Evolutionary conservation across 106 monocot species (phyloP).

Genomic region (Hemerocallis citrina): DNA sequence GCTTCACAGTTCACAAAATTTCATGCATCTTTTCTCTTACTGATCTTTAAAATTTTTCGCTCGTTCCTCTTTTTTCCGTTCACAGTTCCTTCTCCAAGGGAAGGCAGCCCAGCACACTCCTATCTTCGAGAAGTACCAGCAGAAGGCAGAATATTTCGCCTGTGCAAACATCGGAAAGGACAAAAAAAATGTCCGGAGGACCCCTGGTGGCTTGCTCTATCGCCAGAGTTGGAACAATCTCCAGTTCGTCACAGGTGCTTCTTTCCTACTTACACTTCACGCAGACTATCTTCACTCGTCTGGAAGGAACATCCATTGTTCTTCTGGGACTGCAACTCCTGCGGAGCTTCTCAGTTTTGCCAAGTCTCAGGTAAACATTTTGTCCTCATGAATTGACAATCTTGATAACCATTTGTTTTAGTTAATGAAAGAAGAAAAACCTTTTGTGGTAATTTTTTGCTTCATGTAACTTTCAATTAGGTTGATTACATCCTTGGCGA

Average conservation of each 20-base stretch:
- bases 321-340: slow-evolving; percentile 32
- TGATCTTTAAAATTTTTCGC: background rate
- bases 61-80: background rate
- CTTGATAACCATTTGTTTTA: too few species aligned
- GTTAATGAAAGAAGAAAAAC: too few species aligned
- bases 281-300: slow-evolving; percentile 69
- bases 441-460: too few species aligned
- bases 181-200: slow-evolving; percentile 39
- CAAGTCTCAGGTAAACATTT: slow-evolving; percentile 69
- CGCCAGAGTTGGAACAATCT: slow-evolving; percentile 92
- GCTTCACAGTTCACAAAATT: too few species aligned
- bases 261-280: slow-evolving; percentile 80
- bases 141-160: slow-evolving; percentile 72
- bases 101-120: slow-evolving; percentile 38
- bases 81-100: slow-evolving; percentile 71
- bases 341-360: slow-evolving; percentile 64
- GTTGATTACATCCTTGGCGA: too few species aligned
- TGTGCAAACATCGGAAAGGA: slow-evolving; percentile 72
- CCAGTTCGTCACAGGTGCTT: slow-evolving; percentile 78
- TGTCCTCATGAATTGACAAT: too few species aligned
- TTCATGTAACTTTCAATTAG: too few species aligned
- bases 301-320: slow-evolving; percentile 25
- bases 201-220: slow-evolving; percentile 73
- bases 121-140: slow-evolving; percentile 48
- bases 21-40: background rate